Conservation (phyloP, 1,139 yeast genomes). For the Debaryomyces nepalensis region DNA sequence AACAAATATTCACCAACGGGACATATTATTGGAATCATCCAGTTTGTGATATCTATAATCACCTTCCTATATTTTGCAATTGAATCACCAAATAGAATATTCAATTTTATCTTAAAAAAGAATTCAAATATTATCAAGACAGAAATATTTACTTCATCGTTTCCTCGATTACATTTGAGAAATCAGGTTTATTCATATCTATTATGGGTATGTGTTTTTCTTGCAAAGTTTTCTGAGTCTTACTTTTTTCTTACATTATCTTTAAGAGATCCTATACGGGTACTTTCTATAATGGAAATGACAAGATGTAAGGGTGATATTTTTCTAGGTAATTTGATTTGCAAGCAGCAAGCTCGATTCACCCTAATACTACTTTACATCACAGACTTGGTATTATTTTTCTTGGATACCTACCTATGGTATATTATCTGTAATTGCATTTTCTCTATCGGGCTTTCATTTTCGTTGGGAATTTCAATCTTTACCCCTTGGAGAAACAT, state of each 20-base stretch:
- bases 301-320: slow-evolving; percentile 49
- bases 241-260: slow-evolving; percentile 56
- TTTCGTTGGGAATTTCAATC: slow-evolving; percentile 55
- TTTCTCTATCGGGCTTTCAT: slow-evolving; percentile 53
- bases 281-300: slow-evolving; percentile 45
- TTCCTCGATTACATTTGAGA: slow-evolving; percentile 55
- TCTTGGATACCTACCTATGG: slow-evolving; percentile 60
- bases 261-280: slow-evolving; percentile 53
- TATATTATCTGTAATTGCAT: slow-evolving; percentile 57
- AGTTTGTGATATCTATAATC: slow-evolving; percentile 61
- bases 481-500: slow-evolving; percentile 65
- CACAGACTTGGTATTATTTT: slow-evolving; percentile 53
- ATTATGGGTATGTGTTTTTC: slow-evolving; percentile 71
- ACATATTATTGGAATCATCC: slow-evolving; percentile 55
- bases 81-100: slow-evolving; percentile 54
- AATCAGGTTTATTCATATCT: slow-evolving; percentile 61
- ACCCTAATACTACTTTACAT: slow-evolving; percentile 41
- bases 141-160: slow-evolving; percentile 51
- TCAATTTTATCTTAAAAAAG: slow-evolving; percentile 30
- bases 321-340: slow-evolving; percentile 45
- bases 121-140: slow-evolving; percentile 15
- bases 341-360: slow-evolving; percentile 44
- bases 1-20: slow-evolving; percentile 56
- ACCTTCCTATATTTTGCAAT: slow-evolving; percentile 66
- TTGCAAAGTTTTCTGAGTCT: slow-evolving; percentile 78